phyloP scores from a whole-genome alignment of 148 eudicot species.

The Oxyria digyna region DNA sequence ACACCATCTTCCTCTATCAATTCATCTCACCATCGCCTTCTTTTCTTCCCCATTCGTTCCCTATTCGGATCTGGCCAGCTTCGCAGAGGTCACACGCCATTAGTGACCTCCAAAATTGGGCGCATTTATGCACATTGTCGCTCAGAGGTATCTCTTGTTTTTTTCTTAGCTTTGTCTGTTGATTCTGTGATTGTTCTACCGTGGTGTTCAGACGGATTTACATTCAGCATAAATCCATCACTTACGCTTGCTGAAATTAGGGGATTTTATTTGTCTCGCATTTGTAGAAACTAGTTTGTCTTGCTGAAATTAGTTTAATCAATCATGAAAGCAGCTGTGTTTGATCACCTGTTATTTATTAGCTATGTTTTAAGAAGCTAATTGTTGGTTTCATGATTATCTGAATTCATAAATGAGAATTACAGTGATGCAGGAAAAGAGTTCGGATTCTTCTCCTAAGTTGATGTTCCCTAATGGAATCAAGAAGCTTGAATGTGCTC shows the following conservation, averaged over 20 bases:
- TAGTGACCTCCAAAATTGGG: background rate
- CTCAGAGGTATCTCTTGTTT: conserved; percentile 3
- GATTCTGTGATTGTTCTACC: background rate
- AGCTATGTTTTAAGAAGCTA: background rate
- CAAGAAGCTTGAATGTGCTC: conserved; percentile 32
- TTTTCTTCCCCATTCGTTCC: conserved; percentile 1
- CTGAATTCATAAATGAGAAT: conserved; percentile 20
- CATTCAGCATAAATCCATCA: background rate
- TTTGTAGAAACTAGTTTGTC: background rate
- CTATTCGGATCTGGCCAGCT: background rate
- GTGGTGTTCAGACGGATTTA: background rate
- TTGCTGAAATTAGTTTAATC: background rate
- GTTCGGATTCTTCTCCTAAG: background rate
- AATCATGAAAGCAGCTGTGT: background rate
- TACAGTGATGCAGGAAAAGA: conserved; percentile 76
- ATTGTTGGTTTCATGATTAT: conserved; percentile 1
- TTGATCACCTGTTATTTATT: background rate
- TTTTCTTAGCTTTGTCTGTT: background rate
- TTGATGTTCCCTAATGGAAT: conserved; percentile 21
- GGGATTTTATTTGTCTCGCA: background rate
- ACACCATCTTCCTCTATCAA: background rate
- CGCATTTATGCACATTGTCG: background rate
- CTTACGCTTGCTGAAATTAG: background rate
- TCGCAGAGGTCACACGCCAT: background rate
- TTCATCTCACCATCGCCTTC: background rate